Evolutionary conservation across 2,329 filamentous ascomycete species (phyloP), one percentile per base, ranked within the genome.

Genomic region (Leptographium flavum): DNA sequence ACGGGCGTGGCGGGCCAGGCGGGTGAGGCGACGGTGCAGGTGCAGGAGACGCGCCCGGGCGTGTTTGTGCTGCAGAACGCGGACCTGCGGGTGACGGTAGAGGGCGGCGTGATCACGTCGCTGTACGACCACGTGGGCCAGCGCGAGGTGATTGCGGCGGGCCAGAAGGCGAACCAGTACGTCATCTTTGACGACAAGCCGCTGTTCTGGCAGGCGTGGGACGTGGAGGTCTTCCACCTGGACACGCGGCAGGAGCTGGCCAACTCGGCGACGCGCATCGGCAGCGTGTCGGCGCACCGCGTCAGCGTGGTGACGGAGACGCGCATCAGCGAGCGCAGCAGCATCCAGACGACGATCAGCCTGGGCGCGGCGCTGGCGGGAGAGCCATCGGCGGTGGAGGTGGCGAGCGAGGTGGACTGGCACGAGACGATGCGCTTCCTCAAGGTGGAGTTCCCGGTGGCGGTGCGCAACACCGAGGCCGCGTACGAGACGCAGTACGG

Each of bases 121-220:
- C 71, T 98, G 1, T 81, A 83, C 57, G 92, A 96, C 60, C 70
- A 79, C 35, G 62, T 70, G 38, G 78, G 76, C 10, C 70, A 82
- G 23, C 80, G 90, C 43, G 87, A 98, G 60, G 64, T 94, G 19
- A 74, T 98, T 41, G 73, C 85, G 3, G 65, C 74, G 53, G 78
- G 75, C 32, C 74, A 75, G 22, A 88, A 88, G 60, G 88, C 83
- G 22, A 94, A 94, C 53, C 87, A 95, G 58, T 77, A 92, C 42
- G 88, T 96, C 52, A 79, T 96, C 22, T 96, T 93, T 56, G 92
- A 98, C 57, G 92, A 98, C 65, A 95, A 96, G 65, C 88, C 88
- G 21, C 73, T 95, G 22, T 94, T 93, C 67, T 96, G 87, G 88
- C 86, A 95, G 64, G 88, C 87, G 3, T 94, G 90, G 88, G 90